phyloP scores from a whole-genome alignment of 176 grass and related monocot genomes.

The Musa schizocarpa region DNA sequence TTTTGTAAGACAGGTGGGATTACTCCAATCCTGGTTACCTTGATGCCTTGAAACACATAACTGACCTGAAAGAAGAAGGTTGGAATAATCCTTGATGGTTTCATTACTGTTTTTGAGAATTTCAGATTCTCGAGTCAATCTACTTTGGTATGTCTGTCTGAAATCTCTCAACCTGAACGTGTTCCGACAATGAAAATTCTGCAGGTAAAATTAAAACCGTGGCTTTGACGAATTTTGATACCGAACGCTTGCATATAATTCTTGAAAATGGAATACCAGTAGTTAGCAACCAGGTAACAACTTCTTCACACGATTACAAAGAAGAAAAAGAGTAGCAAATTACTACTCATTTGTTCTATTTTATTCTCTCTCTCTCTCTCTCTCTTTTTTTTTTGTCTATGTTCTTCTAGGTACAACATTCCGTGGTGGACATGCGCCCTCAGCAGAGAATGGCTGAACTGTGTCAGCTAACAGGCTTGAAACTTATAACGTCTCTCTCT shows the following conservation, averaged over 20 bases:
- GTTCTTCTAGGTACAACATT: constrained; percentile 75
- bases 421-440: constrained; percentile 79
- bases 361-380: no score
- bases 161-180: not conserved
- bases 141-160: not conserved
- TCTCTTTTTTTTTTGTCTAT: not conserved
- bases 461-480: constrained; percentile 76
- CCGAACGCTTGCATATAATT: constrained; percentile 29
- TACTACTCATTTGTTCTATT: no score
- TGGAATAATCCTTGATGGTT: constrained; percentile 18
- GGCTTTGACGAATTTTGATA: constrained; percentile 13
- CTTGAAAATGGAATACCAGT: constrained; percentile 90
- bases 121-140: not conserved
- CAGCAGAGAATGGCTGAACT: constrained; percentile 87
- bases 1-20: constrained; percentile 67
- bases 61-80: constrained; percentile 96
- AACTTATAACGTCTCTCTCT: constrained; percentile 77
- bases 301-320: not conserved
- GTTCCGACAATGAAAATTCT: not conserved
- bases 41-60: constrained; percentile 85
- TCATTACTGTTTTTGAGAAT: not conserved
- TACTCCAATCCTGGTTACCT: constrained; percentile 88
- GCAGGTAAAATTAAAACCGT: constrained; percentile 12
- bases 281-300: constrained; percentile 80
- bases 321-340: not conserved